These are phyloP conservation scores for Apiospora aurea DNA, from an alignment of 2,329 filamentous ascomycete genomes.

Conservation along the genomic window DNA sequence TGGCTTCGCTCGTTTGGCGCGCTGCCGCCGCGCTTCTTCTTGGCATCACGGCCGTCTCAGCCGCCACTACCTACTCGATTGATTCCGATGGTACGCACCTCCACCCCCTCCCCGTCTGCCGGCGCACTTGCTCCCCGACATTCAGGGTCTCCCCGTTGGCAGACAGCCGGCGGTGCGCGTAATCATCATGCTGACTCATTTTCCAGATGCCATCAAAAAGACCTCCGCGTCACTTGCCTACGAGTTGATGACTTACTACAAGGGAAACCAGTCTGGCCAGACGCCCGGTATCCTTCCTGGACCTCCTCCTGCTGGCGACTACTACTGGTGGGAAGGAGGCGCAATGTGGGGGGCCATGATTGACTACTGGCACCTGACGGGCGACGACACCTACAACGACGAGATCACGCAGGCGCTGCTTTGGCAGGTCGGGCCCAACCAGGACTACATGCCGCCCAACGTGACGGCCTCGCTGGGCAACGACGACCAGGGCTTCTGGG, in stretches of 20 bases:
- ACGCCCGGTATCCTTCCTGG: conserved; percentile 43
- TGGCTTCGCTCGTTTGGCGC: conserved; percentile 27
- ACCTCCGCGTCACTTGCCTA: conserved; percentile 39
- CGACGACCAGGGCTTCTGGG: conserved; percentile 70
- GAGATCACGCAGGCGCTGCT: conserved; percentile 53
- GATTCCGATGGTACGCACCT: conserved; percentile 27
- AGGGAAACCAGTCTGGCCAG: conserved; percentile 42
- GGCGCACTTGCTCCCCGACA: background rate
- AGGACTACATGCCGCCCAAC: conserved; percentile 56
- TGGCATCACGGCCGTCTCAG: conserved; percentile 24
- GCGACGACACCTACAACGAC: conserved; percentile 59
- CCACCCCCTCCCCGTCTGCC: background rate
- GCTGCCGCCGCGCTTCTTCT: conserved; percentile 25
- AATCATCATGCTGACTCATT: background rate
- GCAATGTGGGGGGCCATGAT: conserved; percentile 44
- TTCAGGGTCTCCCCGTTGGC: background rate
- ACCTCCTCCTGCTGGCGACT: conserved; percentile 42
- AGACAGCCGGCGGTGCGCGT: background rate
- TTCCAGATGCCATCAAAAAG: conserved; percentile 60
- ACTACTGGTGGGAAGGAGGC: conserved; percentile 46
- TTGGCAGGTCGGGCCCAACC: conserved; percentile 52
- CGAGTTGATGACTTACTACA: conserved; percentile 43
- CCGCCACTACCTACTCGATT: conserved; percentile 27
- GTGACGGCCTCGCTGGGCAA: conserved; percentile 53
- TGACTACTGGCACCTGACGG: conserved; percentile 58